Evolutionary conservation across 768 basidiomycete genomes (phyloP).

Genomic region (Leucogyrophana mollusca): DNA sequence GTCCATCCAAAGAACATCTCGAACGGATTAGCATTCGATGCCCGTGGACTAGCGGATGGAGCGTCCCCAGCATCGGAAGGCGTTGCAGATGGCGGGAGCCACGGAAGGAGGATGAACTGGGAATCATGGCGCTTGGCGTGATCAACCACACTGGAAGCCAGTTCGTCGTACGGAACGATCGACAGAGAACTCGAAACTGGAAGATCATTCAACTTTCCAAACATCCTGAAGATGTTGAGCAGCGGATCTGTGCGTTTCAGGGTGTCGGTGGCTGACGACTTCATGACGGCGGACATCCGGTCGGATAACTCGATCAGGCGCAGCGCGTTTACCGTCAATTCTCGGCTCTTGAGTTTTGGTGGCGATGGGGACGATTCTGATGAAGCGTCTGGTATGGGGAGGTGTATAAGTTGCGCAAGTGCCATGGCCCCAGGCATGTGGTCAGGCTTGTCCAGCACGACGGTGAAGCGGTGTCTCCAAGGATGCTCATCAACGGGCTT

Average conservation of each 20-base stretch:
- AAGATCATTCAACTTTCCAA: slow-evolving; percentile 68
- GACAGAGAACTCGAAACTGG: slow-evolving; percentile 67
- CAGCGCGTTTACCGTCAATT: slow-evolving; percentile 61
- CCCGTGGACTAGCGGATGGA: slow-evolving; percentile 11
- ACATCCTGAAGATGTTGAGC: slow-evolving; percentile 73
- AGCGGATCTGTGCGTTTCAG: slow-evolving; percentile 72
- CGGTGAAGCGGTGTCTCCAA: slow-evolving; percentile 53
- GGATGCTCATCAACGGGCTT: slow-evolving; percentile 3
- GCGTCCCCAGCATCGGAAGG: slow-evolving; percentile 23
- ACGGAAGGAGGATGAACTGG: slow-evolving; percentile 83
- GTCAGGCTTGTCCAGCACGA: slow-evolving; percentile 90
- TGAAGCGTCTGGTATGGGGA: slow-evolving; percentile 17
- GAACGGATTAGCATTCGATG: slow-evolving; percentile 57
- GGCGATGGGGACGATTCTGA: slow-evolving; percentile 2
- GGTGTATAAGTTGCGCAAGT: slow-evolving; percentile 76
- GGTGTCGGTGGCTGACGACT: slow-evolving; percentile 70
- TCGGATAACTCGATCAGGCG: slow-evolving; percentile 89
- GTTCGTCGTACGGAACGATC: slow-evolving; percentile 75
- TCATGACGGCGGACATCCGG: slow-evolving; percentile 85
- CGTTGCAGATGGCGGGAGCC: slow-evolving; percentile 52
- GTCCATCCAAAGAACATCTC: slow-evolving; percentile 69
- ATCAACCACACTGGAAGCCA: slow-evolving; percentile 59
- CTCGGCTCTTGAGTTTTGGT: neutral
- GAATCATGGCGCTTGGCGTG: slow-evolving; percentile 57
- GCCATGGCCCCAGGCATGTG: slow-evolving; percentile 90